phyloP scores from a whole-genome alignment of 768 basidiomycete genomes.

The Hericium rajendrae region DNA sequence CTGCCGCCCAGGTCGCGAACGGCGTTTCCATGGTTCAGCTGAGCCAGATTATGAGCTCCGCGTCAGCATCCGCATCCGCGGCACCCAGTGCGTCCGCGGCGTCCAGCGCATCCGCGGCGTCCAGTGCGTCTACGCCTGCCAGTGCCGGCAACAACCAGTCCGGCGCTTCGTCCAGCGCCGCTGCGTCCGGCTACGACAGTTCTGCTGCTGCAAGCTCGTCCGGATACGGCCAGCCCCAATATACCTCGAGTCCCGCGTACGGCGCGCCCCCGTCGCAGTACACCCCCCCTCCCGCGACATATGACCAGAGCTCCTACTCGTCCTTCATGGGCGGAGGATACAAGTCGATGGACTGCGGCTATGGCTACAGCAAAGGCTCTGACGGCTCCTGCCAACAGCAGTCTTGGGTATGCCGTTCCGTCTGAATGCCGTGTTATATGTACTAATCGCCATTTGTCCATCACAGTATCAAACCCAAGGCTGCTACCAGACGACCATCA shows the following conservation, averaged over 20 bases:
- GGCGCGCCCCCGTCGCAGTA: slow-evolving; percentile 18
- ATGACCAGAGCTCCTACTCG: slow-evolving; percentile 33
- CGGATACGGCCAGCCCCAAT: slow-evolving; percentile 1
- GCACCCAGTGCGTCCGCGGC: slow-evolving; percentile 20
- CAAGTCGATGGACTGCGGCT: slow-evolving; percentile 56
- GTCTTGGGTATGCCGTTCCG: slow-evolving; percentile 42
- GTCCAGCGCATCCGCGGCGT: no score
- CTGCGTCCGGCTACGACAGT: not conserved
- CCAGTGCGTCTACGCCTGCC: slow-evolving; percentile 12
- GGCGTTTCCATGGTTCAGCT: slow-evolving; percentile 24
- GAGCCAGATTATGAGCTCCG: slow-evolving; percentile 19
- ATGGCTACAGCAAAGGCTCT: slow-evolving; percentile 48
- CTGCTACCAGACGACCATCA: slow-evolving; percentile 58
- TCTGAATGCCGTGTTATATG: not conserved
- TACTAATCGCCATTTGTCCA: no score
- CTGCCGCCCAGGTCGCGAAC: slow-evolving; percentile 46
- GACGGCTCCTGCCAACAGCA: slow-evolving; percentile 46
- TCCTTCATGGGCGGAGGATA: slow-evolving; percentile 57
- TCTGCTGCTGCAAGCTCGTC: not conserved
- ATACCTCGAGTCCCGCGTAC: slow-evolving; percentile 7
- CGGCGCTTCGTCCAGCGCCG: not conserved
- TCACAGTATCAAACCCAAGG: slow-evolving; percentile 27
- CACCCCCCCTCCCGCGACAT: slow-evolving; percentile 22
- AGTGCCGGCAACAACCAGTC: slow-evolving; percentile 7
- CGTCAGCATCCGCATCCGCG: slow-evolving; percentile 20